Conservation (phyloP, 768 basidiomycete genomes). For the Postia placenta region DNA sequence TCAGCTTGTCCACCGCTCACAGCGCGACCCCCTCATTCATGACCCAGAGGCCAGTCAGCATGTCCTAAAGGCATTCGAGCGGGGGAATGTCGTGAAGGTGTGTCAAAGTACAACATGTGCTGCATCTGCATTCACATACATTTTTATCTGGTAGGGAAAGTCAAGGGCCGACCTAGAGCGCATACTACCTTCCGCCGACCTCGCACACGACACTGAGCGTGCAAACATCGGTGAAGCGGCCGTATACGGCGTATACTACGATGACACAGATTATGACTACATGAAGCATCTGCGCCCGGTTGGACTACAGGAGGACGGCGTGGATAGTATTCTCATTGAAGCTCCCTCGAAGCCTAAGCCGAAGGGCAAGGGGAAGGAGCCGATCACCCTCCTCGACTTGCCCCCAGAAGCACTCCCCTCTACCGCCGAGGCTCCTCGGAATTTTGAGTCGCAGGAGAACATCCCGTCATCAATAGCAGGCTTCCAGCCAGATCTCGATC, state of each 20-base stretch:
- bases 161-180: slow-evolving; percentile 76
- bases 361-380: slow-evolving; percentile 31
- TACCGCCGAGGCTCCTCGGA: slow-evolving; percentile 62
- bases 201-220: slow-evolving; percentile 38
- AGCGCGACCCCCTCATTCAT: slow-evolving; percentile 91
- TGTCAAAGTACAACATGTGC: not conserved
- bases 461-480: slow-evolving; percentile 82
- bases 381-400: slow-evolving; percentile 46
- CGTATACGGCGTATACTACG: slow-evolving; percentile 86
- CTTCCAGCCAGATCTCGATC: slow-evolving; percentile 94
- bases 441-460: slow-evolving; percentile 70
- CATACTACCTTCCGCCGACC: slow-evolving; percentile 40
- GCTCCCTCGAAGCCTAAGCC: slow-evolving; percentile 48
- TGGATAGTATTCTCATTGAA: slow-evolving; percentile 77
- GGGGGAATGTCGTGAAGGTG: slow-evolving; percentile 68
- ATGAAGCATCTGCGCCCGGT: slow-evolving; percentile 90
- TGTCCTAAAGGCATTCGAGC: slow-evolving; percentile 81
- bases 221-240: slow-evolving; percentile 81
- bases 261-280: slow-evolving; percentile 96
- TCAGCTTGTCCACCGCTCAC: slow-evolving; percentile 95
- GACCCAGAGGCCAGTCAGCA: slow-evolving; percentile 85
- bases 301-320: slow-evolving; percentile 71
- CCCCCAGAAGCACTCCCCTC: slow-evolving; percentile 74
- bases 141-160: slow-evolving; percentile 52
- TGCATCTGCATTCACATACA: not conserved